phyloP scores from a whole-genome alignment of 2,329 filamentous ascomycete genomes.

The Ampelomyces quisqualis region DNA sequence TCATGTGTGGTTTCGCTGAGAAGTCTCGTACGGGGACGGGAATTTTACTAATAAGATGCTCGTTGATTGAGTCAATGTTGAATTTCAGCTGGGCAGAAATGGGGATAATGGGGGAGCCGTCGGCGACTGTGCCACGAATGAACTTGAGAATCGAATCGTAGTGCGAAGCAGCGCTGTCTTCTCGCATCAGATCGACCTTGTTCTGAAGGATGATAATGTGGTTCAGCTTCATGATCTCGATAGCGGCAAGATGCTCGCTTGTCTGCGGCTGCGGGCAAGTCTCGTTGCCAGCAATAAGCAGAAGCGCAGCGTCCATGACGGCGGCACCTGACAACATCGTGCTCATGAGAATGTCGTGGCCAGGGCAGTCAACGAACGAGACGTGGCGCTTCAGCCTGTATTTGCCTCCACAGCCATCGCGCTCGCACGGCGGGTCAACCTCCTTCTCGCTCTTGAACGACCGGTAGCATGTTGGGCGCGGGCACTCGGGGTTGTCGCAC shows the following conservation, averaged over 20 bases:
- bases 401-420: conserved; percentile 83
- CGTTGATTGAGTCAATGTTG: conserved; percentile 98
- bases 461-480: conserved; percentile 89
- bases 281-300: conserved; percentile 98
- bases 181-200: conserved; percentile 98
- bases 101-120: conserved; percentile 91
- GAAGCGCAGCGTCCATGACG: conserved; percentile 97
- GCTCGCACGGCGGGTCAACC: conserved; percentile 92
- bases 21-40: conserved; percentile 91
- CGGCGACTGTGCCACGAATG: conserved; percentile 94
- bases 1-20: conserved; percentile 91
- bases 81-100: conserved; percentile 98
- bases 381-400: conserved; percentile 71
- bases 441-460: conserved; percentile 99
- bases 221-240: conserved; percentile 99
- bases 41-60: conserved; percentile 92
- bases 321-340: conserved; percentile 99
- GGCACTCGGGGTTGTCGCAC: conserved; percentile 89
- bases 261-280: conserved; percentile 97
- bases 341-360: conserved; percentile 99
- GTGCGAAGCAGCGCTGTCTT: conserved; percentile 90
- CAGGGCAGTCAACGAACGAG: conserved; percentile 96
- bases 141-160: conserved; percentile 98
- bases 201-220: conserved; percentile 99
- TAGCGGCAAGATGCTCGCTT: conserved; percentile 96